Conservation (phyloP, 176 grass and related monocot species). For the Oryza australiensis region DNA sequence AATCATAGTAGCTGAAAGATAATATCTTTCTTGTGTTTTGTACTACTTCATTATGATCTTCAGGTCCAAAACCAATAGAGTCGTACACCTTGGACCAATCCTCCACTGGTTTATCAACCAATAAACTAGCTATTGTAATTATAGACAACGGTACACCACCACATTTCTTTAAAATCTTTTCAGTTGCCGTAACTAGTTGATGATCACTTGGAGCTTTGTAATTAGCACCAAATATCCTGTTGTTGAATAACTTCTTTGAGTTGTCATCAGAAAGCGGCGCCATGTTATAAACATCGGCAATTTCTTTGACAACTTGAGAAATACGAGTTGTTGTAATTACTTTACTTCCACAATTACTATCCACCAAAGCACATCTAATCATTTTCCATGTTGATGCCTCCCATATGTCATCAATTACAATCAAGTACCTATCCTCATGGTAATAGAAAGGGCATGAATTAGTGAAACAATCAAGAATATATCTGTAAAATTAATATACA, state of each 20-base stretch:
- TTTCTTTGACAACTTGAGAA: neutral
- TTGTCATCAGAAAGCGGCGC: neutral
- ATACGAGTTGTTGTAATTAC: constrained; percentile 26
- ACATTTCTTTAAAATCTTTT: constrained; percentile 15
- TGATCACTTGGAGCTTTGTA: neutral
- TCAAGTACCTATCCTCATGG: neutral
- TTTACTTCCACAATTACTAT: constrained; percentile 15
- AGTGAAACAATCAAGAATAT: neutral
- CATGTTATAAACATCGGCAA: neutral
- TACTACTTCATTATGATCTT: neutral
- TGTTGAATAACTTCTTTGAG: neutral
- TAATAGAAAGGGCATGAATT: neutral
- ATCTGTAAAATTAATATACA: too few relatives aligned
- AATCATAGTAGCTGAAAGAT: constrained; percentile 6
- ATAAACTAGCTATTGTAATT: constrained; percentile 7
- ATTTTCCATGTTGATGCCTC: neutral
- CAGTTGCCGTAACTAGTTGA: neutral
- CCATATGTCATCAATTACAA: constrained; percentile 37
- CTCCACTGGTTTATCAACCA: neutral
- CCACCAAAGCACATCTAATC: neutral
- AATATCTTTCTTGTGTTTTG: constrained; percentile 14
- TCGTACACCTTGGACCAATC: neutral
- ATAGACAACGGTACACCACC: constrained; percentile 15
- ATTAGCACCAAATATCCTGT: neutral
- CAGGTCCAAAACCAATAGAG: neutral